Percentiles rank a stretch among this genome's conserved stretches.
These are phyloP conservation scores for Diversispora epigaea DNA, from an alignment of 192 early-diverging fungal genomes.

Conservation along the genomic window DNA sequence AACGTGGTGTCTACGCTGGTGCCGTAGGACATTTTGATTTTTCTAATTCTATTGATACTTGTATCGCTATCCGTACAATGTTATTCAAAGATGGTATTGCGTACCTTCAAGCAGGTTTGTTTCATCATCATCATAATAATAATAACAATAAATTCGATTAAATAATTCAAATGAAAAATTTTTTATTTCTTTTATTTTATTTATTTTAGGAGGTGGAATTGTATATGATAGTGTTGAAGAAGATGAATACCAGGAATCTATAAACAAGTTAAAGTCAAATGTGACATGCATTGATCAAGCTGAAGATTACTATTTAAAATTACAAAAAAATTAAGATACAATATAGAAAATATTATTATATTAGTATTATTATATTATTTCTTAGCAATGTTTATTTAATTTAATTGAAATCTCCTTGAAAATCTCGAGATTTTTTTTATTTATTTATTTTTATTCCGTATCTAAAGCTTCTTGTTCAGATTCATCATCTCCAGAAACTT, in stretches of 20 bases:
- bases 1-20: constrained; percentile 88
- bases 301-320: constrained; percentile 73
- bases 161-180: background rate
- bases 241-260: constrained; percentile 94
- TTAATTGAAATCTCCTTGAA: background rate
- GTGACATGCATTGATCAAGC: constrained; percentile 83
- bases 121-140: no score
- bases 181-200: background rate
- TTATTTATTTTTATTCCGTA: constrained; percentile 19
- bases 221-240: constrained; percentile 91
- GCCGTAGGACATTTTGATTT: constrained; percentile 96
- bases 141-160: background rate
- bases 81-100: constrained; percentile 94
- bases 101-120: constrained; percentile 82
- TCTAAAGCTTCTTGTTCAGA: constrained; percentile 61
- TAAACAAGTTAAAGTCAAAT: constrained; percentile 93
- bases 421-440: background rate
- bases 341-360: no score
- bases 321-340: constrained; percentile 52
- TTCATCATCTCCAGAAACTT: constrained; percentile 92
- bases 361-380: no score
- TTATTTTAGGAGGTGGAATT: constrained; percentile 78
- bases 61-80: constrained; percentile 98
- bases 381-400: no score
- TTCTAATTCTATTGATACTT: constrained; percentile 90